Conservation (phyloP, 129 eudicot species). For the Flaveria linearis region DNA sequence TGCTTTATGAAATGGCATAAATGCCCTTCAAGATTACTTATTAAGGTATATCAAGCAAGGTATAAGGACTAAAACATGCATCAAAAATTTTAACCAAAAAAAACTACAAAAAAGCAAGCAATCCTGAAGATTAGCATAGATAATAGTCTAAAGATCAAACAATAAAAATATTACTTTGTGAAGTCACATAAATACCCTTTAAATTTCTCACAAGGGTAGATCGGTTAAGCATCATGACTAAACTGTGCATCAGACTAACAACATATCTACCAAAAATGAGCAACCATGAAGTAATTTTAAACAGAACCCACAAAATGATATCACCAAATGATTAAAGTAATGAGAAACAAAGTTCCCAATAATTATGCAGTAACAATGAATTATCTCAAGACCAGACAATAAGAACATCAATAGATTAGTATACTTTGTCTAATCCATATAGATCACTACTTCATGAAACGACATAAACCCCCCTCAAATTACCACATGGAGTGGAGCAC, state of each 20-base stretch:
- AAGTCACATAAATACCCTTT: background rate
- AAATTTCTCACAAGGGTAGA: background rate
- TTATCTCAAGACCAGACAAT: background rate
- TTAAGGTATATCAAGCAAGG: background rate
- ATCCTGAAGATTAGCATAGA: slow-evolving; percentile 1
- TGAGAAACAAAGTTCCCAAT: background rate
- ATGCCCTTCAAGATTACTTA: background rate
- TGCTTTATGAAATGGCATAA: background rate
- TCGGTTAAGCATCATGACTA: background rate
- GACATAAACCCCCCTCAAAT: background rate
- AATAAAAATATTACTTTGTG: background rate
- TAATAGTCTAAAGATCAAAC: background rate
- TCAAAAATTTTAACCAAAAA: background rate
- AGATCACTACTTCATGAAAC: background rate
- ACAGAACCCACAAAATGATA: background rate
- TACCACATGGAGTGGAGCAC: background rate
- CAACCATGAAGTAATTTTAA: background rate
- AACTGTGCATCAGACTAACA: slow-evolving; percentile 21
- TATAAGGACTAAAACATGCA: background rate
- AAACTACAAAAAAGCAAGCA: background rate
- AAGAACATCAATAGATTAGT: background rate
- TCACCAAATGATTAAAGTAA: background rate
- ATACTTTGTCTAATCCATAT: background rate
- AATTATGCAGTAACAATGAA: background rate
- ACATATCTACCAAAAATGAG: background rate